Conservation (phyloP, 192 early-diverging fungal genomes). For the Mortierella alpina region DNA sequence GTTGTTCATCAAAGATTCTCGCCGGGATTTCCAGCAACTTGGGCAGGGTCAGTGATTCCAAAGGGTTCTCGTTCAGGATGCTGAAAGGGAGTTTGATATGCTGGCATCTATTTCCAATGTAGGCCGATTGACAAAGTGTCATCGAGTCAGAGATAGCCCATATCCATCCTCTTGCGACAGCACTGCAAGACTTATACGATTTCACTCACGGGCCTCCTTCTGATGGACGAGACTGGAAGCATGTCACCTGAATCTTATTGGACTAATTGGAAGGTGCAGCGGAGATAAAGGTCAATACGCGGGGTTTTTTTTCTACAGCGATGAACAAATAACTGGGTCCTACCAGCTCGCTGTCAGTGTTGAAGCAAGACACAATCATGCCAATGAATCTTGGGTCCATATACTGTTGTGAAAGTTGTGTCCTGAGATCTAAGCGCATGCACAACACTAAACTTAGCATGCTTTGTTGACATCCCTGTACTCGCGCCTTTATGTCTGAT, state of each 20-base stretch:
- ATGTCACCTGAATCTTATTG: slow-evolving; percentile 58
- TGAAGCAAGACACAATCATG: slow-evolving; percentile 64
- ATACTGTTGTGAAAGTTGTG: slow-evolving; percentile 59
- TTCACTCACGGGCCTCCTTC: slow-evolving; percentile 14
- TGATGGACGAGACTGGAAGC: slow-evolving; percentile 53
- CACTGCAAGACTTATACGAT: neutral
- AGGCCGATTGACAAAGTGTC: neutral
- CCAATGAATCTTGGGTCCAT: slow-evolving; percentile 65
- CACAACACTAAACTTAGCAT: neutral
- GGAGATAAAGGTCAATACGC: neutral
- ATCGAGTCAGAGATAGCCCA: too few species aligned
- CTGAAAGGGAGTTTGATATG: slow-evolving; percentile 49
- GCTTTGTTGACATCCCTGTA: too few species aligned
- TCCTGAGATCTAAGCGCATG: slow-evolving; percentile 51
- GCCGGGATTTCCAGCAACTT: slow-evolving; percentile 49
- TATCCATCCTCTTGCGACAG: too few species aligned
- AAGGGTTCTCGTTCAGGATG: slow-evolving; percentile 43
- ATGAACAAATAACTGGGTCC: neutral
- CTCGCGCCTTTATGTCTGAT: neutral
- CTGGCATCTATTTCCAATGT: slow-evolving; percentile 12
- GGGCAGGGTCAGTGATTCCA: slow-evolving; percentile 45
- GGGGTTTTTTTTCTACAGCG: neutral
- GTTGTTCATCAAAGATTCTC: slow-evolving; percentile 59
- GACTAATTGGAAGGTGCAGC: slow-evolving; percentile 17
- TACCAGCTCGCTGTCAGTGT: slow-evolving; percentile 54